A percentile compares a stretch with the other conserved stretches of the same genome.
These are phyloP conservation scores for Spinellus fusiger DNA, from an alignment of 192 early-diverging fungal genomes.

Conservation along the genomic window DNA sequence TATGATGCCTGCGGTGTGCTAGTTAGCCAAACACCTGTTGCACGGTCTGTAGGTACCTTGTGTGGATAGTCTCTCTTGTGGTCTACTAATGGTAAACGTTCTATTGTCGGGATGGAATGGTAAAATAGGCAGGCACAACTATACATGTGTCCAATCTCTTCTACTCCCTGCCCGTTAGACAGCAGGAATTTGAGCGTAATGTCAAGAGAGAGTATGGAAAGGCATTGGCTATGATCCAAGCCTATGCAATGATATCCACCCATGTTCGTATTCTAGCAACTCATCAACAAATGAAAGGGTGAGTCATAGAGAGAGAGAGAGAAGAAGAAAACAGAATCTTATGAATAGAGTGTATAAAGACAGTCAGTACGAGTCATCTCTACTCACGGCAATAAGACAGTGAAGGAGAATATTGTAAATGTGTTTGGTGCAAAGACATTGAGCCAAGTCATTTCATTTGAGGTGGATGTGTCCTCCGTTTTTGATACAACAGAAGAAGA, in stretches of 20 bases:
- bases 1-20: slow-evolving; percentile 65
- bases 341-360: slow-evolving; percentile 26
- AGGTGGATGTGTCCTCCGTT: slow-evolving; percentile 6
- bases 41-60: slow-evolving; percentile 40
- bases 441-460: slow-evolving; percentile 38
- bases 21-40: slow-evolving; percentile 31
- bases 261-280: slow-evolving; percentile 59
- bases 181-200: slow-evolving; percentile 80
- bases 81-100: too few relatives aligned
- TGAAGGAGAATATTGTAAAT: slow-evolving; percentile 66
- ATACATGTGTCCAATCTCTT: slow-evolving; percentile 74
- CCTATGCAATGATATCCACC: slow-evolving; percentile 72
- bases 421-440: slow-evolving; percentile 67
- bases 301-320: neutral
- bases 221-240: slow-evolving; percentile 71
- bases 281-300: slow-evolving; percentile 59
- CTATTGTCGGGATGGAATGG: neutral
- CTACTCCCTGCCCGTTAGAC: slow-evolving; percentile 79
- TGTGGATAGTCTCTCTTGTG: neutral
- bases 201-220: slow-evolving; percentile 75
- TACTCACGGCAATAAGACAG: slow-evolving; percentile 53
- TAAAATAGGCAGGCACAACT: slow-evolving; percentile 62
- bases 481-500: neutral
- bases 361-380: slow-evolving; percentile 39
- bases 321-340: neutral